Base-by-base conservation (phyloP, 108 stramenopile species). In the Asterionellopsis glacialis region DNA sequence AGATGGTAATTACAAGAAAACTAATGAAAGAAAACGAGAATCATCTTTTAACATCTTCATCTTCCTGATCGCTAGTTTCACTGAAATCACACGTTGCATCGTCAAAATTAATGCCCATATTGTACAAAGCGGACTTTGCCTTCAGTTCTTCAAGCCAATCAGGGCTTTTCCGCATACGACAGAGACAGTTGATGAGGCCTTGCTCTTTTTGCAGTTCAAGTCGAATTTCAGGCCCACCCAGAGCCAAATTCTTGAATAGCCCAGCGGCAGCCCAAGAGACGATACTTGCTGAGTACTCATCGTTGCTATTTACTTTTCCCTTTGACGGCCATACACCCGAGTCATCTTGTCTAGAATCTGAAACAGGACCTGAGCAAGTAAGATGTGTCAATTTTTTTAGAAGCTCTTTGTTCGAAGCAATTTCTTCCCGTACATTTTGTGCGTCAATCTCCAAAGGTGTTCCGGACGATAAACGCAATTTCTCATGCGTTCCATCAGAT, bases 81-180 rank as follows among this genome's bases (percentile, higher is more conserved):
- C 7, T 7, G 5, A 33, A 33, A 33, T 33, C 2, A 33, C 33
- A 33, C 33, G 2, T 33, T 48, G 1, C 47, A 48, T 48, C 47
- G 16, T 55, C 25, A 25, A 52, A 19, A 45, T 64, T 48, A 5
- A 41, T 6, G 6, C 58, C 58, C 58, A 64, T 22, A 25, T 49
- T 28, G 55, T 62, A 54, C 9, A 53, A 43, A 1, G 60, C 61
- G 33, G 33, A 27, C 7, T 40, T 14, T 15, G 44, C 60, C 51
- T 69, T 69, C 5, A 45, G 41, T 41, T 43, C 61, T 24, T 69
- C 60, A 24, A 69, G 55, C 60, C 68, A 69, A 28, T 69, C 61
- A 6, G 61, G 61, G 13, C 23, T 51, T 48, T 48, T 48, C 9
- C 19, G 21, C 47, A 48, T 16, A 9, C 45, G 45, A 22, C 25